Conservation (phyloP, 306 rosid species). For the Castanea mollissima region DNA sequence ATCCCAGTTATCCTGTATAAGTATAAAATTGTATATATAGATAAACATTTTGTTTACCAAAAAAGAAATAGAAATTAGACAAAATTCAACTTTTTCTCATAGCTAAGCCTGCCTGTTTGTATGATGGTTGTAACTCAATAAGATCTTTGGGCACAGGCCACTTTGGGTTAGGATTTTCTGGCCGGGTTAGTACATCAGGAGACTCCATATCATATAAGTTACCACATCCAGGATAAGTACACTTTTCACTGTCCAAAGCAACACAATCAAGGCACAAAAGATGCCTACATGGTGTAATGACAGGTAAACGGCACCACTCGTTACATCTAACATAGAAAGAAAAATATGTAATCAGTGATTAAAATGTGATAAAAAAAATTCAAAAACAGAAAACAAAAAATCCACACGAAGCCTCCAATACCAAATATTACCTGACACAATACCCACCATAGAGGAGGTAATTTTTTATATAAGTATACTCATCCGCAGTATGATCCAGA, state of each 20-base stretch:
- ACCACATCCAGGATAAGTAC: slow-evolving; percentile 88
- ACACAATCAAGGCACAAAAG: slow-evolving; percentile 91
- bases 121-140: slow-evolving; percentile 95
- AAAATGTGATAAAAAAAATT: background rate
- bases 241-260: slow-evolving; percentile 68
- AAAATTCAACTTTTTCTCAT: slow-evolving; percentile 17
- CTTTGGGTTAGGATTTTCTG: slow-evolving; percentile 93
- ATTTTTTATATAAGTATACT: slow-evolving; percentile 64
- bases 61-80: background rate
- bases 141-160: slow-evolving; percentile 99
- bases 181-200: slow-evolving; percentile 75
- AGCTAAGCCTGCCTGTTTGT: slow-evolving; percentile 73
- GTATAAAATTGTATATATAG: slow-evolving; percentile 13
- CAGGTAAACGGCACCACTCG: slow-evolving; percentile 97
- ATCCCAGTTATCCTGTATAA: slow-evolving; percentile 90
- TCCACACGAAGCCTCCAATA: slow-evolving; percentile 24
- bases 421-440: slow-evolving; percentile 67
- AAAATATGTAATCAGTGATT: slow-evolving; percentile 16
- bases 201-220: slow-evolving; percentile 80
- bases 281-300: slow-evolving; percentile 90
- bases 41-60: slow-evolving; percentile 1
- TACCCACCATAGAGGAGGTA: slow-evolving; percentile 70
- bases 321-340: slow-evolving; percentile 55
- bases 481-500: slow-evolving; percentile 66
- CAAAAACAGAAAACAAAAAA: background rate